A percentile compares a stretch with the other conserved stretches of the same genome.
Conservation (phyloP, 805 yeast species). For the Metschnikowia borealis region DNA sequence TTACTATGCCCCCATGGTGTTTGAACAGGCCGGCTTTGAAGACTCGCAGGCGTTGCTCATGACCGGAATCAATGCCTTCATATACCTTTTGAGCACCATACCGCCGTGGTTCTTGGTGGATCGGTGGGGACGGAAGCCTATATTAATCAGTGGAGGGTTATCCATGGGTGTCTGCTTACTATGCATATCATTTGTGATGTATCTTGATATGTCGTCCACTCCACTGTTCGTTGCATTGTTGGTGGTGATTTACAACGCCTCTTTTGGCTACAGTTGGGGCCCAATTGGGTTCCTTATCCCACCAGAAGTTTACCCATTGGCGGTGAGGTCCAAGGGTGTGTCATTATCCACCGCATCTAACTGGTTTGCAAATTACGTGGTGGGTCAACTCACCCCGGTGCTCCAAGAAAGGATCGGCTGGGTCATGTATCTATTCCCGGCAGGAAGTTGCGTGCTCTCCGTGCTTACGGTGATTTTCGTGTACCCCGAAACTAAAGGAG, state of each 20-base stretch:
- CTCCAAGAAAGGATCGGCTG: conserved; percentile 38
- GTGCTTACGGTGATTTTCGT: conserved; percentile 31
- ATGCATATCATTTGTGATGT: conserved; percentile 33
- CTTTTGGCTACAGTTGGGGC: conserved; percentile 46
- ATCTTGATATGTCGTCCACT: conserved; percentile 28
- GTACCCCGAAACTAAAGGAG: conserved; percentile 44
- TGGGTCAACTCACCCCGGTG: conserved; percentile 44
- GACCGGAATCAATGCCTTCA: conserved; percentile 42
- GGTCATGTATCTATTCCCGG: conserved; percentile 41
- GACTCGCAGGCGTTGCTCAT: conserved; percentile 39
- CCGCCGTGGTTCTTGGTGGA: conserved; percentile 47
- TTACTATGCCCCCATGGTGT: conserved; percentile 56
- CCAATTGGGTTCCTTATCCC: conserved; percentile 44
- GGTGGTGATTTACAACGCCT: conserved; percentile 41
- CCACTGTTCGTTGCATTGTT: conserved; percentile 38
- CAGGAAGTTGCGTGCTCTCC: conserved; percentile 33
- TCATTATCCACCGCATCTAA: conserved; percentile 43
- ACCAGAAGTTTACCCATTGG: conserved; percentile 42
- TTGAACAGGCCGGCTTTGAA: conserved; percentile 44
- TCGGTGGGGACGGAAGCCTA: conserved; percentile 44
- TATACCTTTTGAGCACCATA: conserved; percentile 37
- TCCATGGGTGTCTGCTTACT: conserved; percentile 36
- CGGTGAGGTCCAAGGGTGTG: conserved; percentile 42
- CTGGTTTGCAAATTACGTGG: conserved; percentile 44
- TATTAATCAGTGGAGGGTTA: conserved; percentile 38